Base-by-base conservation (phyloP, 169 alveolate genomes). In the Eimeria necatrix region DNA sequence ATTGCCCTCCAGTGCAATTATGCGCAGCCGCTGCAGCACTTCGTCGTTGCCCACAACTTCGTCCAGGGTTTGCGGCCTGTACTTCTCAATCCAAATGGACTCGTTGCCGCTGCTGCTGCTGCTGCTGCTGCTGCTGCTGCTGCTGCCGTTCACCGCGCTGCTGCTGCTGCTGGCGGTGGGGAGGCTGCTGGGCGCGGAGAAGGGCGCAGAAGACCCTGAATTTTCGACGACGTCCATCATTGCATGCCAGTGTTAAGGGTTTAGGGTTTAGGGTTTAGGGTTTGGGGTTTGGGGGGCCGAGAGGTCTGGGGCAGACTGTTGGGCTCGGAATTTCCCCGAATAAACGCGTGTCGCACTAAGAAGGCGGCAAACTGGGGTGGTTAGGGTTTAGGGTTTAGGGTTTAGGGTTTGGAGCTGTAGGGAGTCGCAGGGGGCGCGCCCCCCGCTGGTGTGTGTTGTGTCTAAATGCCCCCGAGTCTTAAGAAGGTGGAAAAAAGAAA, bases 41-140 rank as follows among this genome's bases (percentile, higher is more conserved):
- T 98, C 98, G 60, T 98, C 98, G 94, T 99, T 99, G 41, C 99
- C 99, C 74, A 98, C 99, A 53, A 99, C 99, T 93, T 99, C 99
- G 46, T 97, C 98, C 61, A 99, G 96, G 14, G 97, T 95, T 80
- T 96, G 97, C 16, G 99, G 99, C 22, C 99, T 97, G 96, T 99
- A 99, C 95, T 99, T 99, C 94, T 99, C 99, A 61, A 99, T 98
- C 99, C 99, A 98, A 14, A 95, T 95, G 7, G 96, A 90, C 48
- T 70, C 89, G 7, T 46, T 52, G 51, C 49, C 49, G 74, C 91
- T 56, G 74, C 48, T 83, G 91, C 74, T 80, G 89, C 41, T 51
- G 89, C 85, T 51, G 88, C 88, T 46, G 32, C 32, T 78, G 88
- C 85, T 74, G 59, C 85, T 74, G 85, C 85, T 74, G 85, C 88